Conservation (phyloP, 352 stramenopile genomes). For the Nothophytophthora sp. region DNA sequence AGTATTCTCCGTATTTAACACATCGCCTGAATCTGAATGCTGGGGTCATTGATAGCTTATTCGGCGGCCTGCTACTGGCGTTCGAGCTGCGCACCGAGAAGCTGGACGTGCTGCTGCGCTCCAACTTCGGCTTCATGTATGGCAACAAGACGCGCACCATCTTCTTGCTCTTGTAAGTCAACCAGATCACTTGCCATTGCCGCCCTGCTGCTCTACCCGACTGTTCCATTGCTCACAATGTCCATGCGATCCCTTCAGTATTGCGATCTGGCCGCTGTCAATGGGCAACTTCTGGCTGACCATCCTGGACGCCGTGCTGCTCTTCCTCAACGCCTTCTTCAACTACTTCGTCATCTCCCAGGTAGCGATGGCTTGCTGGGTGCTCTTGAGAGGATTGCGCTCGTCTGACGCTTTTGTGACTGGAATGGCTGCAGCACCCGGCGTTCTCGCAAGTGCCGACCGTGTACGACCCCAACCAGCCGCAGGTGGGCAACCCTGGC, state of each 20-base stretch:
- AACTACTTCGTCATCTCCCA: constrained; percentile 92
- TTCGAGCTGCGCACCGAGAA: constrained; percentile 88
- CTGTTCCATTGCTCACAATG: no score
- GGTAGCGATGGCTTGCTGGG: constrained; percentile 9
- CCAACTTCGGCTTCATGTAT: constrained; percentile 92
- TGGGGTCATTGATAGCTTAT: no score
- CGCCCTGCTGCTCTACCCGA: no score
- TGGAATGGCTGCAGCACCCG: constrained; percentile 36
- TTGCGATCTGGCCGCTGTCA: constrained; percentile 88
- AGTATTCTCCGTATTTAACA: background rate
- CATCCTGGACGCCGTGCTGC: constrained; percentile 83
- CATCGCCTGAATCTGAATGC: no score
- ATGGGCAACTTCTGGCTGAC: constrained; percentile 92
- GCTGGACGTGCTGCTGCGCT: constrained; percentile 74
- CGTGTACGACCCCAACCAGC: constrained; percentile 26
- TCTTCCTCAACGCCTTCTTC: constrained; percentile 91
- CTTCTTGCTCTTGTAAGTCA: constrained; percentile 89
- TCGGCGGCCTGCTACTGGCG: constrained; percentile 71
- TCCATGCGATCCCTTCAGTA: no score
- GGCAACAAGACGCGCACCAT: constrained; percentile 88
- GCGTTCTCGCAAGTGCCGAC: constrained; percentile 51
- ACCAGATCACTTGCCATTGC: no score
- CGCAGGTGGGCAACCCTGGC: constrained; percentile 18
- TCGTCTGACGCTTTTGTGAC: no score
- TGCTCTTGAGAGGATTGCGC: no score